Conservation (phyloP, 2,329 filamentous ascomycete species). For the Arthroderma uncinatum region DNA sequence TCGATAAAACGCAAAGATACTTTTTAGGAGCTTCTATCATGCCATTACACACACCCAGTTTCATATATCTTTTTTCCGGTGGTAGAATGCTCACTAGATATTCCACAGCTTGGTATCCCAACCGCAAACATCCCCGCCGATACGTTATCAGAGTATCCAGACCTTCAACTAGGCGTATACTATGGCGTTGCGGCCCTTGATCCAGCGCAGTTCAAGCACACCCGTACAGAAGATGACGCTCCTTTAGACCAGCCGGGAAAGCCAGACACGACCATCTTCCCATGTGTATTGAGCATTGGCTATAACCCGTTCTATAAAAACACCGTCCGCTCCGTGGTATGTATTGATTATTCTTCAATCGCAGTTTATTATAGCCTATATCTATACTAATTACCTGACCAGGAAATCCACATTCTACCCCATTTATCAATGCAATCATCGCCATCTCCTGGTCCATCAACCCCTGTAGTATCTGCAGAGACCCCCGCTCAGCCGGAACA, state of each 20-base stretch:
- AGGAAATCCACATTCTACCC: slow-evolving; percentile 79
- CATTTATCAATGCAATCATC: slow-evolving; percentile 44
- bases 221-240: slow-evolving; percentile 8
- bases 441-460: no score
- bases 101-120: slow-evolving; percentile 71
- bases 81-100: background rate
- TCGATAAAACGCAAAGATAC: no score
- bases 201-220: slow-evolving; percentile 27
- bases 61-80: background rate
- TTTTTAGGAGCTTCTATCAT: no score
- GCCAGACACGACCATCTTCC: slow-evolving; percentile 44
- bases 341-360: slow-evolving; percentile 20
- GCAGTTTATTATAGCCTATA: no score
- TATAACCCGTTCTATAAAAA: slow-evolving; percentile 99
- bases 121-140: slow-evolving; percentile 74
- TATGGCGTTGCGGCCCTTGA: slow-evolving; percentile 79
- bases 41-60: background rate
- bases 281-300: slow-evolving; percentile 88
- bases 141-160: slow-evolving; percentile 51
- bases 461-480: background rate
- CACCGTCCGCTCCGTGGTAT: slow-evolving; percentile 60
- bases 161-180: slow-evolving; percentile 71
- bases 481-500: slow-evolving; percentile 4
- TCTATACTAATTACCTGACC: background rate
- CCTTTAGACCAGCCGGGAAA: background rate